Evolutionary conservation across 768 basidiomycete genomes (phyloP).

Genomic region (Phallus indusiatus): DNA sequence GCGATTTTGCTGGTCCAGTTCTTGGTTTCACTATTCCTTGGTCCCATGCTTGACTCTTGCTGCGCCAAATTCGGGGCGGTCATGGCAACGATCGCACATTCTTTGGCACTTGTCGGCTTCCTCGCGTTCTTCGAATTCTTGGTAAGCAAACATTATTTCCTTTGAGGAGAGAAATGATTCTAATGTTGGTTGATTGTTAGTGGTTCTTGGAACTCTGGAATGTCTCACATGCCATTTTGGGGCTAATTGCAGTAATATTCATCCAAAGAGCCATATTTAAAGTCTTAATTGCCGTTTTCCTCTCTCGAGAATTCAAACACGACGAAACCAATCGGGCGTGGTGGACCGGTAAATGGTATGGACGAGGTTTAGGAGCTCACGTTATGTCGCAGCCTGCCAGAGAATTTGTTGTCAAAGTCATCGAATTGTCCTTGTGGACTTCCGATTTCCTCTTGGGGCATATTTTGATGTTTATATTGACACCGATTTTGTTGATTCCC

Average conservation of each 20-base stretch:
- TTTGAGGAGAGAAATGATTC: neutral
- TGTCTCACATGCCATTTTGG: slow-evolving; percentile 85
- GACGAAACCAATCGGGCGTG: slow-evolving; percentile 98
- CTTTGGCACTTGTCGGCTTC: slow-evolving; percentile 74
- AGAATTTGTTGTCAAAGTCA: slow-evolving; percentile 96
- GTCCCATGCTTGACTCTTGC: slow-evolving; percentile 76
- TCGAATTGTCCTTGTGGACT: slow-evolving; percentile 92
- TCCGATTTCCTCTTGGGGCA: slow-evolving; percentile 88
- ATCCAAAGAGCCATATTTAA: slow-evolving; percentile 93
- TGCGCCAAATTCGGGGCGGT: slow-evolving; percentile 87
- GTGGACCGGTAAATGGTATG: slow-evolving; percentile 99
- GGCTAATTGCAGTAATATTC: slow-evolving; percentile 81
- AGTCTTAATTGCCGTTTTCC: slow-evolving; percentile 85
- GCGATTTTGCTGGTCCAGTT: slow-evolving; percentile 81
- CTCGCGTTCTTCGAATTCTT: slow-evolving; percentile 95
- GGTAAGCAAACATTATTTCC: slow-evolving; percentile 35
- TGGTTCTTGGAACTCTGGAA: slow-evolving; percentile 96
- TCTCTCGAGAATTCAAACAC: slow-evolving; percentile 97
- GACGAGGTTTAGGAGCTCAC: slow-evolving; percentile 80
- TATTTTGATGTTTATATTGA: slow-evolving; percentile 82
- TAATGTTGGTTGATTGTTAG: slow-evolving; percentile 27
- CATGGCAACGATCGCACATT: slow-evolving; percentile 86
- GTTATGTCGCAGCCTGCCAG: slow-evolving; percentile 97
- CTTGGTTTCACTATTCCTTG: slow-evolving; percentile 84
- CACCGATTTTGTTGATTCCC: slow-evolving; percentile 80